Conservation (phyloP, 345 rosid species). For the Punica granatum region DNA sequence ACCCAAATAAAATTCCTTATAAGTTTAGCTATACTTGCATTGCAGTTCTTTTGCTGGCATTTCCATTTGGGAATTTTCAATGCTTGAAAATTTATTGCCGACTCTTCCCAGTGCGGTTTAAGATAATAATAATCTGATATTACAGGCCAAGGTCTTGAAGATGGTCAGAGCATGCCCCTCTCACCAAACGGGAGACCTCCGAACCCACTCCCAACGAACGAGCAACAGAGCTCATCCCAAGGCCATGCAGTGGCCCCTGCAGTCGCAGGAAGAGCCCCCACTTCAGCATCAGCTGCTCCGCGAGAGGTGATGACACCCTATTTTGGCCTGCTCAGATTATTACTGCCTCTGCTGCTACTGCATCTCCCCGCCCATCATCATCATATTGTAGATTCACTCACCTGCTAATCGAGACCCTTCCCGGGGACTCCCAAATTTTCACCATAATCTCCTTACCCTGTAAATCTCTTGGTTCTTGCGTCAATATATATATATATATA, state of each 20-base stretch:
- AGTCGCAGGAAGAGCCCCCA: conserved; percentile 71
- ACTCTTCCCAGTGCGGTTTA: neutral
- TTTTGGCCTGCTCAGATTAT: conserved; percentile 4
- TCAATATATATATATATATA: neutral
- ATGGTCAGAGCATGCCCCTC: conserved; percentile 28
- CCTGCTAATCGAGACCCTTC: neutral
- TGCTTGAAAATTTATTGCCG: too few species aligned
- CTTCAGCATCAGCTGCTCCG: conserved; percentile 41
- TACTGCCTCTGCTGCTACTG: neutral
- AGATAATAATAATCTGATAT: neutral
- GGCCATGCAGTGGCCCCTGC: conserved; percentile 74
- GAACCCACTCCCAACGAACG: conserved; percentile 62
- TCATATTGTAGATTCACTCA: neutral
- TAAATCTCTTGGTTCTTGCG: neutral
- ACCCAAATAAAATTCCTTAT: neutral
- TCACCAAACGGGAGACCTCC: conserved; percentile 35
- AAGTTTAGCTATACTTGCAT: neutral
- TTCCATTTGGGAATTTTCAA: too few species aligned
- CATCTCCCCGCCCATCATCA: neutral
- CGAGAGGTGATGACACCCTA: conserved; percentile 12
- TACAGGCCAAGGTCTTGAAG: conserved; percentile 48
- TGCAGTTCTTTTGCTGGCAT: neutral
- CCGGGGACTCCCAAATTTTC: neutral
- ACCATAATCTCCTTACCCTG: neutral
- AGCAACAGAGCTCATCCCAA: conserved; percentile 43